Conservation (phyloP, 83 land plant species). For the Picea abies region DNA sequence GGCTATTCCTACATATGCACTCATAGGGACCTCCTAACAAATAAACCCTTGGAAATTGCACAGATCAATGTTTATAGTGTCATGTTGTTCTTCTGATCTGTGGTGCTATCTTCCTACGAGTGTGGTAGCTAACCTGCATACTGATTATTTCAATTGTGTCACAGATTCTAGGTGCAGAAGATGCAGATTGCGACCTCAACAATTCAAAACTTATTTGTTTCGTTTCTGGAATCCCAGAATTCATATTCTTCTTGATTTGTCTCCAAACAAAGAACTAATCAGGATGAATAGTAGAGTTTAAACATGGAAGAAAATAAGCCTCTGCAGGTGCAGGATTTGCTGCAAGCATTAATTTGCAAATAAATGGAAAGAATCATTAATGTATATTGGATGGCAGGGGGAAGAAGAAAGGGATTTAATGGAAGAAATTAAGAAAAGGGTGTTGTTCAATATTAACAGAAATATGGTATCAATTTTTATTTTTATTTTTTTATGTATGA, state of each 20-base stretch:
- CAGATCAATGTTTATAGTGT: background rate
- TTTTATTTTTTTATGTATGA: background rate
- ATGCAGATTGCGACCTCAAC: background rate
- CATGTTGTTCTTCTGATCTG: background rate
- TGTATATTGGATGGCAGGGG: background rate
- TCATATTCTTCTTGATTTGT: no score
- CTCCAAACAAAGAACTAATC: no score
- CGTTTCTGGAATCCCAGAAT: no score
- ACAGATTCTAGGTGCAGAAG: conserved; percentile 16
- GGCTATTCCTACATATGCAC: background rate
- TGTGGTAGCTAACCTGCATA: background rate
- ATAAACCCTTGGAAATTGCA: background rate
- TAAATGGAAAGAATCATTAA: background rate
- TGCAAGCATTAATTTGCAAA: background rate
- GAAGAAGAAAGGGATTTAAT: background rate
- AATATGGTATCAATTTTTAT: background rate
- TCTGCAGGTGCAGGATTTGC: background rate
- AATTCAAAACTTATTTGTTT: background rate
- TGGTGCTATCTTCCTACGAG: background rate
- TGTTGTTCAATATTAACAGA: background rate
- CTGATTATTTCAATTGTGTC: background rate
- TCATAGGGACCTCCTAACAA: background rate
- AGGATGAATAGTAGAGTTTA: background rate
- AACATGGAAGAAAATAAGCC: background rate
- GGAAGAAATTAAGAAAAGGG: background rate